phyloP scores from a whole-genome alignment of 78 protist species.

The Isochrysis galbana region DNA sequence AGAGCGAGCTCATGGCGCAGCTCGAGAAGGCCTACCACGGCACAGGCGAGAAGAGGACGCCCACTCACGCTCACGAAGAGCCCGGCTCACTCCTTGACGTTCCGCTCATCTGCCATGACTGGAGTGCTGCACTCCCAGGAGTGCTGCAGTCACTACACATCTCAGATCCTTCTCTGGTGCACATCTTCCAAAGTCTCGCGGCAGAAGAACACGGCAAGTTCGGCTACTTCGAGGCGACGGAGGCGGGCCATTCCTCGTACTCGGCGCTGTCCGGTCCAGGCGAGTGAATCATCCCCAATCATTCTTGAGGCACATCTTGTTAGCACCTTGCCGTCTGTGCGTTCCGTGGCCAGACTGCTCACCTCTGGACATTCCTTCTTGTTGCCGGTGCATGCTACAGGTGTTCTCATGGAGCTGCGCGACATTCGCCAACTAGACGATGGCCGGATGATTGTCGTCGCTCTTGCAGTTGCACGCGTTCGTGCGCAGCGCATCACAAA shows the following conservation, averaged over 20 bases:
- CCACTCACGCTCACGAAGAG: no score
- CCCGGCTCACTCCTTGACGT: neutral
- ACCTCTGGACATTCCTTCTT: neutral
- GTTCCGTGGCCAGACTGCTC: no score
- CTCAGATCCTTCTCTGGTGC: neutral
- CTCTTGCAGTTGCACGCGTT: neutral
- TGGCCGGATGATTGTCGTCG: neutral
- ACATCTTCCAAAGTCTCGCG: neutral
- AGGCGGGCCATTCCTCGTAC: neutral
- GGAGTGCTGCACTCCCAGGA: neutral
- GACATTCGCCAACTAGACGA: neutral
- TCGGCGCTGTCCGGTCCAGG: neutral
- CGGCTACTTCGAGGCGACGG: neutral
- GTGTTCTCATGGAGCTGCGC: neutral
- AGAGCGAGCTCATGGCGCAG: no score
- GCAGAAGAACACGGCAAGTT: neutral
- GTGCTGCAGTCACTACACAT: neutral
- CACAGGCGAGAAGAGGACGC: no score
- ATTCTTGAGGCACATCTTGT: no score
- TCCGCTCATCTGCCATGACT: neutral
- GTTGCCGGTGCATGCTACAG: neutral
- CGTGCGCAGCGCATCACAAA: neutral
- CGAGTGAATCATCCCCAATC: no score
- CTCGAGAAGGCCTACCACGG: no score
- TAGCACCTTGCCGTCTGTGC: no score